phyloP scores from a whole-genome alignment of 1,139 yeast genomes.

The Geotrichum australiense region DNA sequence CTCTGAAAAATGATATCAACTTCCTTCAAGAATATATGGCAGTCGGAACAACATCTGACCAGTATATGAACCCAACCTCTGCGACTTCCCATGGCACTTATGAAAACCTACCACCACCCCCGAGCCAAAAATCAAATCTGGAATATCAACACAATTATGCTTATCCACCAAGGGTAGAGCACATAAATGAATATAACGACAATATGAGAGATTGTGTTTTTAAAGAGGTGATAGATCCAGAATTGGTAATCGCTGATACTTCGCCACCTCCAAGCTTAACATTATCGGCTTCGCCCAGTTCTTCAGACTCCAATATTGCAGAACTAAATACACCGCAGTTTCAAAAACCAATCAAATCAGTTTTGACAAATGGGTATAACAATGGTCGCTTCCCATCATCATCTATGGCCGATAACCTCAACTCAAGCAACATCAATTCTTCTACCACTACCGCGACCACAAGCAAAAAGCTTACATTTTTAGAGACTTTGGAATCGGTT shows the following conservation, averaged over 20 bases:
- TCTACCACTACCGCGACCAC: conserved; percentile 2
- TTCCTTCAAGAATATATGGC: background rate
- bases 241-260: background rate
- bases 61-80: background rate
- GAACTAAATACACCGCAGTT: background rate
- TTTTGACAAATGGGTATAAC: background rate
- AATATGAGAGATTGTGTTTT: no score
- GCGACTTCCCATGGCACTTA: background rate
- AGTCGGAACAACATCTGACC: background rate
- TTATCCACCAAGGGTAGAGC: background rate
- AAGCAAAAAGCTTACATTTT: conserved; percentile 6
- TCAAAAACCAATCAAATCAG: background rate
- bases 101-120: background rate
- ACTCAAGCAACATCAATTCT: conserved; percentile 3
- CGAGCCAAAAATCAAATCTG: background rate
- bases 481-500: conserved; percentile 10
- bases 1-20: background rate
- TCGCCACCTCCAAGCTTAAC: conserved; percentile 5
- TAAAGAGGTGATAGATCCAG: no score
- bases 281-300: conserved; percentile 5
- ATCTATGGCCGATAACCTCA: no score
- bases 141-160: background rate
- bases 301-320: conserved; percentile 6
- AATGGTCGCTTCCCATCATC: no score
- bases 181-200: no score